Evolutionary conservation across 2,329 filamentous ascomycete species (phyloP), one percentile per base, ranked within the genome.

Genomic region (Cercospora sesami): DNA sequence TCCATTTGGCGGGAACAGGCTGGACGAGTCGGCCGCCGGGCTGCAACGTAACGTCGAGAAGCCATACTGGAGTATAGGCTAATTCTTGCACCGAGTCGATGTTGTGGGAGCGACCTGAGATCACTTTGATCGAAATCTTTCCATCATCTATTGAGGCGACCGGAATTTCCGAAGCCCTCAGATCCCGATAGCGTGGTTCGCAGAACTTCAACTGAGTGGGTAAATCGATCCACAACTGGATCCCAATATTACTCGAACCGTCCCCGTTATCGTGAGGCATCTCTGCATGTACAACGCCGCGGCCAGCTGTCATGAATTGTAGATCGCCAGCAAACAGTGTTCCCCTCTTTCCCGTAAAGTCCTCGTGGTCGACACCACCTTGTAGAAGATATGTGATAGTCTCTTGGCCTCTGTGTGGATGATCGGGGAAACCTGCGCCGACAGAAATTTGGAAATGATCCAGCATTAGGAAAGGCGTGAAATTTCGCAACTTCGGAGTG

Each of bases 11-110:
- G 0, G 94, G 94, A 2, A 98, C 77, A 5, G 86, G 80, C 82
- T 98, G 94, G 23, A 83, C 85, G 72, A 98, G 83, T 68, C 84
- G 87, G 58, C 92, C 93, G 63, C 94, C 94, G 0, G 94, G 93
- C 75, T 88, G 82, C 63, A 98, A 87, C 21, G 87, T 89, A 62
- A 97, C 83, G 78, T 98, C 94, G 55, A 98, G 84, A 70, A 97
- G 85, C 94, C 94, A 98, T n/a, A 98, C 93, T 0, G 95, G 95
- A 1, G 94, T 98, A 80, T 98, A 97, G 14, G 94, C 94, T 55
- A 98, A 84, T 76, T 98, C 94, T 78, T 94, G 89, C 63, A 97
- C 87, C 14, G 90, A 93, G 77, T 97, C 94, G 63, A 95, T 87
- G 55, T 92, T 94, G 75, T 93, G 90, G 64, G 89, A 90, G 78